Conservation (phyloP, 1,139 yeast genomes). For the Yamadazyma atlantica region DNA sequence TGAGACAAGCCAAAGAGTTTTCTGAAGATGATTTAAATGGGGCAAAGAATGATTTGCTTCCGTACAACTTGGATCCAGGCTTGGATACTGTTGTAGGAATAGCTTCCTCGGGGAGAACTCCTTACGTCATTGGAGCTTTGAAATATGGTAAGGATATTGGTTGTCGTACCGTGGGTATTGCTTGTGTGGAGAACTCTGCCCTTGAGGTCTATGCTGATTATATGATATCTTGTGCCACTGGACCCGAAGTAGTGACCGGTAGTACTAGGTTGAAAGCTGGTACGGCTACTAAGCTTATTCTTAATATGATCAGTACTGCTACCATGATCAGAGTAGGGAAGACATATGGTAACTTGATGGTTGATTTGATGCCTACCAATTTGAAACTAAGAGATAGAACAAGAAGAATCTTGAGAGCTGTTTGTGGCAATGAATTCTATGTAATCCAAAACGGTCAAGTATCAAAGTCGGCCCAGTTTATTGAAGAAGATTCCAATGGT, state of each 20-base stretch:
- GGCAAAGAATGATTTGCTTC: conserved; percentile 7
- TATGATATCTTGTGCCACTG: conserved; percentile 10
- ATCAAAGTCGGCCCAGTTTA: neutral
- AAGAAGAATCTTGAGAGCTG: conserved; percentile 8
- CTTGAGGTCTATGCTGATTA: conserved; percentile 6
- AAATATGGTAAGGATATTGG: conserved; percentile 7
- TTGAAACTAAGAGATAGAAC: conserved; percentile 8
- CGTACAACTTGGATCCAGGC: conserved; percentile 6
- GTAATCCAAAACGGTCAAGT: neutral
- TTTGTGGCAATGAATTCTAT: conserved; percentile 4
- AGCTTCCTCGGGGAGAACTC: conserved; percentile 12
- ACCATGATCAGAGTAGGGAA: conserved; percentile 11
- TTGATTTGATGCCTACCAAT: conserved; percentile 10
- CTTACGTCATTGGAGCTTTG: conserved; percentile 11
- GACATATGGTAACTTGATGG: conserved; percentile 11
- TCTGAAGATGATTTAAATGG: conserved; percentile 20
- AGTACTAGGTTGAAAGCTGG: conserved; percentile 12
- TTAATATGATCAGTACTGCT: conserved; percentile 10
- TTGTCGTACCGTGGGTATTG: conserved; percentile 9
- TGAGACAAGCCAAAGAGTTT: conserved; percentile 24
- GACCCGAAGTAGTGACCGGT: conserved; percentile 10
- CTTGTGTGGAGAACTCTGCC: conserved; percentile 8
- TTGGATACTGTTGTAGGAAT: conserved; percentile 10
- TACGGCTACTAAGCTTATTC: conserved; percentile 9
- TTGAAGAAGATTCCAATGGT: conserved; percentile 4